Evolutionary conservation across 306 rosid genomes (phyloP), one percentile per base, ranked within the genome.

Genomic region (Gillenia trifoliata): DNA sequence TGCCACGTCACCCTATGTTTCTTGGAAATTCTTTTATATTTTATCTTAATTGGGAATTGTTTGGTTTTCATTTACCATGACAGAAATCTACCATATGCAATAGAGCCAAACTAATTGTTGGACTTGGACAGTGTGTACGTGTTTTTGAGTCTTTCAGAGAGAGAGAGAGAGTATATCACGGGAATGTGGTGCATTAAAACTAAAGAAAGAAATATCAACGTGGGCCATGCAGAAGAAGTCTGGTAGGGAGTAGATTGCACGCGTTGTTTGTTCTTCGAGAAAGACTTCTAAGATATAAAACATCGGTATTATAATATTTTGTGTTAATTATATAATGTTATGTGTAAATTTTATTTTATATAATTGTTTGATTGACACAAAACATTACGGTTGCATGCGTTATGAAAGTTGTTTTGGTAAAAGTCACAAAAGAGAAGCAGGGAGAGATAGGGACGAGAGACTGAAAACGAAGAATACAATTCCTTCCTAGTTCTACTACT

Each of bases 151-250:
- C 64, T n/a, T n/a, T n/a, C n/a, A n/a, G n/a, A 33, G 55, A 66
- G 47, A 72, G 57, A 71, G 61, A 72, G n/a, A 66, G 38, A 17
- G 41, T 50, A 28, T 47, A 36, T 79, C 76, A 79, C 75, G 79
- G 79, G 83, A 74, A 50, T 68, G 29, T 34, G 66, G 49, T 79
- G 66, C 66, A 60, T 31, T 67, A 67, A 67, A 45, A 26, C 66
- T 55, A 60, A 4, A 41, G 12, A 15, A 62, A 36, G 22, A 25
- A 74, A 74, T 38, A 67, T 68, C 71, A 79, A 68, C 50, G 75
- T 74, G 83, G 79, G 70, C 83, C 75, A 74, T 74, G 66, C 60
- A 79, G 75, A 57, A 26, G 9, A 23, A 26, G 64, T 59, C 64
- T 12, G 4, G 31, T 2, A 59, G 57, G 75, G 70, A 59, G 75